Evolutionary conservation across 495 filamentous ascomycete genomes (phyloP), one percentile per base, ranked within the genome.

Genomic region (Penicillium egyptiacum): DNA sequence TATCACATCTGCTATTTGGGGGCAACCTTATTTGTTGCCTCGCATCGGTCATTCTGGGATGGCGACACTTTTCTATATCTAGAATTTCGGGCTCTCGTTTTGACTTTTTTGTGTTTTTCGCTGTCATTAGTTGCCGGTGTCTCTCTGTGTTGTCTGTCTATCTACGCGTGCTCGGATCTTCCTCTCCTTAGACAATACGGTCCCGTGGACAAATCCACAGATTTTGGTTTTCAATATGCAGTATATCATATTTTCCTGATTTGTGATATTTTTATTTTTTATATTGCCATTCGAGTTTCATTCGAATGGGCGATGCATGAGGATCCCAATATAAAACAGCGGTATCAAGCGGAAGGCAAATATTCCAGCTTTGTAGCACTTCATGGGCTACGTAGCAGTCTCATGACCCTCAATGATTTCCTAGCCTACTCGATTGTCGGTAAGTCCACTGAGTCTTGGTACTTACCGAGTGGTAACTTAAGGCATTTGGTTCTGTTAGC

Each of bases 1-100:
- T 48, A 33, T 48, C 45, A 48, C n/a, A 26, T 52, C 35, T 52
- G 23, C 23, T 52, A 52, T 16, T 52, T 40, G 33, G 35, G 11
- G 23, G 22, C 44, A 23, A 25, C 11, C 16, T 51, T 30, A 8
- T 28, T 52, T 40, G 10, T 30, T 52, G 40, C 35, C 50, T 52
- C 9, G 35, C 50, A 20, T 41, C 35, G 31, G 49, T 37, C 23
- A 52, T 52, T 52, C 22, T 28, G 9, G 20, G 7, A 19, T 17
- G 33, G 49, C 12, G 49, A 26, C 35, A 9, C 4, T 26, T 40
- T 39, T 30, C 16, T 40, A 6, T 37, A 26, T 26, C 23, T 28
- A 14, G 19, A 8, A 23, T 37, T n/a, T 28, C 22, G n/a, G 35
- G 35, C 16, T 39, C 5, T 19, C 16, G 4, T 28, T 52, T 8